These are phyloP conservation scores for Bipolaris oryzae DNA, from an alignment of 2,329 filamentous ascomycete genomes.

Conservation along the genomic window DNA sequence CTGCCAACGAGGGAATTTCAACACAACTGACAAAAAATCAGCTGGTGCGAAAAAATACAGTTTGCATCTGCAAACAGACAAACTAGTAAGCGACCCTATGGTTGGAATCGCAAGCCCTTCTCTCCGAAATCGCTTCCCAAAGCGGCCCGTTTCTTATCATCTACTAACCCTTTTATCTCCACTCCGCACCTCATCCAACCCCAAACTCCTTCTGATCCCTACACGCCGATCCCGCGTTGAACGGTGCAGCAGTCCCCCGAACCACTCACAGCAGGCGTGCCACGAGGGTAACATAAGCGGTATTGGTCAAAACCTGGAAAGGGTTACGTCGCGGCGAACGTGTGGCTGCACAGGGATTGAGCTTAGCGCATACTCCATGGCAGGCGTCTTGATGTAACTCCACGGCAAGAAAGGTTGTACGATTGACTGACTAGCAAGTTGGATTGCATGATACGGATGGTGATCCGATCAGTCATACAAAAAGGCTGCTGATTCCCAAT, in stretches of 20 bases:
- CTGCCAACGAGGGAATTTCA: background rate
- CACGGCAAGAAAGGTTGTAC: slow-evolving; percentile 16
- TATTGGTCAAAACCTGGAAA: slow-evolving; percentile 16
- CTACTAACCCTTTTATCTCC: background rate
- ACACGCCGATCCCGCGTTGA: slow-evolving; percentile 15
- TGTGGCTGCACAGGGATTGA: slow-evolving; percentile 7
- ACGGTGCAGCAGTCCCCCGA: slow-evolving; percentile 12
- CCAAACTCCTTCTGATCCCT: slow-evolving; percentile 10
- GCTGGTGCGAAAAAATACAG: background rate
- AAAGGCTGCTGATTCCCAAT: slow-evolving; percentile 6
- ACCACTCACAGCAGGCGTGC: slow-evolving; percentile 14
- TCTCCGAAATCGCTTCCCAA: slow-evolving; percentile 8
- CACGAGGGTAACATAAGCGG: slow-evolving; percentile 3
- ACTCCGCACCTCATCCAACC: background rate
- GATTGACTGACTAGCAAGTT: slow-evolving; percentile 2
- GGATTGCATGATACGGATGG: background rate
- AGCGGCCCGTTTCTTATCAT: slow-evolving; percentile 22
- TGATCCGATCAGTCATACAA: slow-evolving; percentile 8
- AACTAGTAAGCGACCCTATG: background rate
- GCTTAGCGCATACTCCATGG: background rate
- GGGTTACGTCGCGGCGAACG: slow-evolving; percentile 21
- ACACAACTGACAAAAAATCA: background rate
- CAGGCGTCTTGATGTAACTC: slow-evolving; percentile 22
- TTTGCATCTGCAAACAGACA: background rate
- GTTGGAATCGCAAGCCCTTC: background rate